These are phyloP conservation scores for Populus hybrid DNA, from an alignment of 441 rosid genomes.

Conservation along the genomic window DNA sequence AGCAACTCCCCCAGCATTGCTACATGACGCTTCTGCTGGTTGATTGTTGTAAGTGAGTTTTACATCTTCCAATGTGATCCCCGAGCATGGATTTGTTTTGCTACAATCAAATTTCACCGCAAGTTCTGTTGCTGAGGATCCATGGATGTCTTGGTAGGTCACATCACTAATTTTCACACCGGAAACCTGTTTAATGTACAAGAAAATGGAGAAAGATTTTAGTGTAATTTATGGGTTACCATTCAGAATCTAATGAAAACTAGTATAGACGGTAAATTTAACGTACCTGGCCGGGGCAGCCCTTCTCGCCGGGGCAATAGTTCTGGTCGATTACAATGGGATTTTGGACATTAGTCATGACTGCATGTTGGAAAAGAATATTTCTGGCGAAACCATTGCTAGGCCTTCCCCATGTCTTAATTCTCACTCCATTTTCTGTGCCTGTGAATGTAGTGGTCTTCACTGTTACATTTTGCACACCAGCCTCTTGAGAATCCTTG, in stretches of 20 bases:
- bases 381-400: constrained; percentile 50
- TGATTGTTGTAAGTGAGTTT: constrained; percentile 38
- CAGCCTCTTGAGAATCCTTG: constrained; percentile 38
- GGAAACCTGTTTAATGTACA: constrained; percentile 28
- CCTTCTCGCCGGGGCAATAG: constrained; percentile 47
- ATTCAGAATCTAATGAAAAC: background rate
- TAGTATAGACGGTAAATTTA: background rate
- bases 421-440: constrained; percentile 62
- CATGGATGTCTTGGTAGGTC: constrained; percentile 41
- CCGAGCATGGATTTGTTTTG: constrained; percentile 35
- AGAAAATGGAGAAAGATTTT: background rate
- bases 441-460: constrained; percentile 44
- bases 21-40: constrained; percentile 51
- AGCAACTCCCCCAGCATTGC: constrained; percentile 48
- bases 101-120: constrained; percentile 60
- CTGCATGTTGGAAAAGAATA: constrained; percentile 44
- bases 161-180: constrained; percentile 57
- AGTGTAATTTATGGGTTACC: background rate
- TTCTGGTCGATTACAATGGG: constrained; percentile 64
- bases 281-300: constrained; percentile 47
- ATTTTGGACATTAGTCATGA: constrained; percentile 56
- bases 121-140: constrained; percentile 48
- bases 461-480: constrained; percentile 66
- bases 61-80: constrained; percentile 42
- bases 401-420: constrained; percentile 63